Evolutionary conservation across 306 rosid genomes (phyloP), one percentile per base, ranked within the genome.

Genomic region (Quercus berberidifolia): DNA sequence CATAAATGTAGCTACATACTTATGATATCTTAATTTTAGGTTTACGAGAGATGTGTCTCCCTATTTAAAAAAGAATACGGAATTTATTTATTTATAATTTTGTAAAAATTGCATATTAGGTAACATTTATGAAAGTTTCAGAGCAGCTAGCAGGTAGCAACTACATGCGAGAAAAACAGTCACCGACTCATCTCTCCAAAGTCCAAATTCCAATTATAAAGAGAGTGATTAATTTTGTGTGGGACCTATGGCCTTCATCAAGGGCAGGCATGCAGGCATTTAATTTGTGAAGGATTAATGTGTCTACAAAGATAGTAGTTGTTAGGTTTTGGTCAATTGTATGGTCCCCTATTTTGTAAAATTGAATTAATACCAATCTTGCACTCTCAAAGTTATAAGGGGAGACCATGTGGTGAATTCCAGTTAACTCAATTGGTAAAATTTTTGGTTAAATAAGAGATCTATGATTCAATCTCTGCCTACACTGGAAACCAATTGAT

Each of bases 391-490:
- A 58, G 13, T 8, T 58, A 63, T 31, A 63, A 63, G 0, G 26
- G 2, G 5, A 21, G 5, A 41, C 0, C 12, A 38, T 41, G 3
- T 0, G 11, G 17, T 12, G 0, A 0, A 1, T 49, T 49, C 0
- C 15, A 0, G 1, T 49, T 49, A 49, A 0, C 0, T 49, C 1
- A 49, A 12, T 3, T 49, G 0, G 17, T 49, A 49, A 49, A 49
- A 1, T 49, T 0, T 49, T 0, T 49, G 0, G 15, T 49, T 3
- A 1, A 49, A 13, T 49, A 12, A 49, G 15, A 12, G 5, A 49
- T 3, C 0, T 49, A 1, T 8, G 5, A 13, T 49, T 49, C 1
- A 49, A 49, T 9, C 0, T 1, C 0, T 0, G 0, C 0, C 0
- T 12, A 12, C 0, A 49, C 0, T 0, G 1, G 3, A 49, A 49